These are phyloP conservation scores for Arachis monticola DNA, from an alignment of 331 rosid genomes.

Conservation along the genomic window DNA sequence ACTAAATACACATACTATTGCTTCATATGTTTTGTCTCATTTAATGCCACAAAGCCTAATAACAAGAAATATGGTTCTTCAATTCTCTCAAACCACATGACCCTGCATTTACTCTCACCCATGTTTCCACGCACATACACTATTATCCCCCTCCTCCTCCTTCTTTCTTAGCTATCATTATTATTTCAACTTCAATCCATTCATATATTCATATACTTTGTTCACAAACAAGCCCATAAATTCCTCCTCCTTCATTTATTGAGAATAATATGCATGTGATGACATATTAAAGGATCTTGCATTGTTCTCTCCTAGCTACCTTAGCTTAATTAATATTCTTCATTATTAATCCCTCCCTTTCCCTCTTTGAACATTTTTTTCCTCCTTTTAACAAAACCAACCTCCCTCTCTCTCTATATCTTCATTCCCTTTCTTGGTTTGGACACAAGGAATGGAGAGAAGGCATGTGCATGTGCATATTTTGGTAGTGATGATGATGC, in stretches of 20 bases:
- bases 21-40: slow-evolving; percentile 43
- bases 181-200: slow-evolving; percentile 13
- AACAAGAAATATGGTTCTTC: slow-evolving; percentile 29
- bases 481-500: slow-evolving; percentile 28
- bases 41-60: slow-evolving; percentile 44
- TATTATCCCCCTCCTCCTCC: slow-evolving; percentile 25
- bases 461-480: slow-evolving; percentile 35
- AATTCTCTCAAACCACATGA: slow-evolving; percentile 61
- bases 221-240: slow-evolving; percentile 42
- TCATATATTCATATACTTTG: slow-evolving; percentile 18
- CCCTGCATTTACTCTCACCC: slow-evolving; percentile 52
- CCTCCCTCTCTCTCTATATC: neutral
- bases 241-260: slow-evolving; percentile 41
- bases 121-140: slow-evolving; percentile 44
- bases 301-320: too few species aligned
- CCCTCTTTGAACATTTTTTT: slow-evolving; percentile 19
- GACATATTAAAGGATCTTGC: slow-evolving; percentile 13
- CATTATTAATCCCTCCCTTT: slow-evolving; percentile 23
- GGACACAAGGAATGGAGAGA: slow-evolving; percentile 66
- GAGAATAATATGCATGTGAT: neutral
- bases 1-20: too few species aligned
- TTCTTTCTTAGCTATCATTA: too few species aligned
- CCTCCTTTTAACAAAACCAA: neutral
- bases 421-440: neutral
- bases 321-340: slow-evolving; percentile 28